These are phyloP conservation scores for Volutella citrinella DNA, from an alignment of 2,329 filamentous ascomycete species.

Conservation along the genomic window DNA sequence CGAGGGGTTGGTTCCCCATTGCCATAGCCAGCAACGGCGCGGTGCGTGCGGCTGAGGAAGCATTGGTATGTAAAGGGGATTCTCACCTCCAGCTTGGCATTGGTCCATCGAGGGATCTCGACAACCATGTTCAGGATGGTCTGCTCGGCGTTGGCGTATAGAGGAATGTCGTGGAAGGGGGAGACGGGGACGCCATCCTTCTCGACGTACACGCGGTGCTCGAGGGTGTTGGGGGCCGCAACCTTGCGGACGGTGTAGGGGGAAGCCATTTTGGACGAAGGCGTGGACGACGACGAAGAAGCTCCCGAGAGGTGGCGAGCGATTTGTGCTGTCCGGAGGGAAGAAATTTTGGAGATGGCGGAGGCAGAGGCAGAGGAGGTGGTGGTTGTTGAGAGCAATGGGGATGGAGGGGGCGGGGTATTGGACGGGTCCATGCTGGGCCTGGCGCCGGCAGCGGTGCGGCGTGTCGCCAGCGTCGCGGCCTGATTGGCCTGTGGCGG, in stretches of 20 bases:
- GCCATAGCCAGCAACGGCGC: too few relatives aligned
- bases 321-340: slow-evolving; percentile 50
- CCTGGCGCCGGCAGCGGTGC: slow-evolving; percentile 20
- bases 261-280: slow-evolving; percentile 49
- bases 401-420: slow-evolving; percentile 39
- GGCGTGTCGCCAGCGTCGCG: slow-evolving; percentile 20
- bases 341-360: slow-evolving; percentile 41
- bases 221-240: slow-evolving; percentile 84
- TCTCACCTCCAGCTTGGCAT: slow-evolving; percentile 97
- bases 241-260: slow-evolving; percentile 81
- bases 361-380: slow-evolving; percentile 19
- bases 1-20: too few relatives aligned
- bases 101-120: slow-evolving; percentile 99
- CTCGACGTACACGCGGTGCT: slow-evolving; percentile 97
- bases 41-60: too few relatives aligned
- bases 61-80: too few relatives aligned
- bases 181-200: slow-evolving; percentile 93
- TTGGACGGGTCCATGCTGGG: slow-evolving; percentile 18
- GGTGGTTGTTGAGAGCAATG: slow-evolving; percentile 19
- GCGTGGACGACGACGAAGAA: slow-evolving; percentile 18
- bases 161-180: slow-evolving; percentile 96
- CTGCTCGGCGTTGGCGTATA: slow-evolving; percentile 95
- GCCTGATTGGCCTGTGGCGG: slow-evolving; percentile 24
- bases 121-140: slow-evolving; percentile 98
- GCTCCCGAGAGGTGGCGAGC: slow-evolving; percentile 50